Percentiles rank a stretch among this genome's conserved stretches.
phyloP scores from a whole-genome alignment of 163 green algal species.

The Coccomyxa subellipsoidea region DNA sequence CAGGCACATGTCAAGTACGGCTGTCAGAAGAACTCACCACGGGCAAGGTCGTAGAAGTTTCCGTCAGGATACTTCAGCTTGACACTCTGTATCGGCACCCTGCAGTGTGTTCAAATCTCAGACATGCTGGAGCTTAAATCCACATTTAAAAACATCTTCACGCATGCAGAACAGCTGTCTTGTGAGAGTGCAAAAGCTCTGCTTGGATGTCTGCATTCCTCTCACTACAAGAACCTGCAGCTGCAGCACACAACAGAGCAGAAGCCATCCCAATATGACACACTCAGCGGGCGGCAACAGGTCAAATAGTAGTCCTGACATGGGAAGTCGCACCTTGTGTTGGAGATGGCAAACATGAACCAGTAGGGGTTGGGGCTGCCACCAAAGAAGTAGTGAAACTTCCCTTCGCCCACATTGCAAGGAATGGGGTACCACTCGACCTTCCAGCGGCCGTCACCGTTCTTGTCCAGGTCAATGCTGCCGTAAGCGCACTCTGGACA shows the following conservation, averaged over 20 bases:
- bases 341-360: conserved; percentile 6
- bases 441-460: conserved; percentile 33
- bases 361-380: background rate
- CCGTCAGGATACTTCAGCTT: background rate
- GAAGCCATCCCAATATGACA: too few relatives aligned
- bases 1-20: background rate
- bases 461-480: conserved; percentile 22
- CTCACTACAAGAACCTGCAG: too few relatives aligned
- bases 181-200: too few relatives aligned
- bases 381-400: conserved; percentile 21
- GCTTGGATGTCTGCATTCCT: too few relatives aligned
- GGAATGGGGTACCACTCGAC: conserved; percentile 36
- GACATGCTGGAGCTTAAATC: too few relatives aligned
- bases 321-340: background rate
- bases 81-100: background rate
- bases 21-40: background rate
- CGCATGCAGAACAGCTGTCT: too few relatives aligned
- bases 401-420: conserved; percentile 33
- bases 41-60: background rate
- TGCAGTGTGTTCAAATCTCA: background rate
- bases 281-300: too few relatives aligned
- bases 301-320: background rate
- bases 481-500: conserved; percentile 39
- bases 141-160: too few relatives aligned
- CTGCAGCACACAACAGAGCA: too few relatives aligned